Evolutionary conservation across 140 eudicot species (phyloP).

Genomic region (Flaveria floridana): DNA sequence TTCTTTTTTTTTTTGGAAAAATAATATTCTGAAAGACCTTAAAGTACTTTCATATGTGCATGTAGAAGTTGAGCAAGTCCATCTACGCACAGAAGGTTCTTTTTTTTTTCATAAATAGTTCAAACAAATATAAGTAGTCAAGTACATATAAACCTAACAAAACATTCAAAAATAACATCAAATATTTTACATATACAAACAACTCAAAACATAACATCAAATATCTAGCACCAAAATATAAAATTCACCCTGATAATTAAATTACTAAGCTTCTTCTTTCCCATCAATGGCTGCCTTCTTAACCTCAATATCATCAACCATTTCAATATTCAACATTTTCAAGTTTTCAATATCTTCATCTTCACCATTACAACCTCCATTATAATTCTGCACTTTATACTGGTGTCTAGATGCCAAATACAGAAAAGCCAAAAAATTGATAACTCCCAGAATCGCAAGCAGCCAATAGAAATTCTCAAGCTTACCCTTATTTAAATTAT

Average conservation of each 20-base stretch:
- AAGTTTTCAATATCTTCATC: constrained; percentile 36
- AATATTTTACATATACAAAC: constrained; percentile 24
- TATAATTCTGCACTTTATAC: constrained; percentile 61
- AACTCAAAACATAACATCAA: constrained; percentile 20
- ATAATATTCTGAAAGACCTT: too few relatives aligned
- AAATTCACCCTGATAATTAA: constrained; percentile 2
- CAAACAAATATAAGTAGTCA: background rate
- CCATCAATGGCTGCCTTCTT: constrained; percentile 25
- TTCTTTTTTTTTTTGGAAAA: too few relatives aligned
- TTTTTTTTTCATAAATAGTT: too few relatives aligned
- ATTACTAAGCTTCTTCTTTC: constrained; percentile 41
- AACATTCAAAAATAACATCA: background rate
- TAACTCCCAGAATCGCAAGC: constrained; percentile 66
- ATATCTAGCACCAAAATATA: constrained; percentile 29
- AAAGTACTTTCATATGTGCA: too few relatives aligned
- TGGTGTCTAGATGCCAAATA: constrained; percentile 59
- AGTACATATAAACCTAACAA: background rate
- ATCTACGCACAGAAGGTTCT: too few relatives aligned
- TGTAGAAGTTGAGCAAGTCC: too few relatives aligned
- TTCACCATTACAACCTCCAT: constrained; percentile 10
- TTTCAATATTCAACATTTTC: constrained; percentile 22
- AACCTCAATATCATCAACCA: constrained; percentile 33
- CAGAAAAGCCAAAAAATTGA: constrained; percentile 55
- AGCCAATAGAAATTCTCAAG: constrained; percentile 83
- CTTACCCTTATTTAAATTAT: constrained; percentile 56